Percentiles rank a stretch among this genome's conserved stretches.
Evolutionary conservation across 345 rosid species (phyloP).

Genomic region (Eucalyptus regnans): DNA sequence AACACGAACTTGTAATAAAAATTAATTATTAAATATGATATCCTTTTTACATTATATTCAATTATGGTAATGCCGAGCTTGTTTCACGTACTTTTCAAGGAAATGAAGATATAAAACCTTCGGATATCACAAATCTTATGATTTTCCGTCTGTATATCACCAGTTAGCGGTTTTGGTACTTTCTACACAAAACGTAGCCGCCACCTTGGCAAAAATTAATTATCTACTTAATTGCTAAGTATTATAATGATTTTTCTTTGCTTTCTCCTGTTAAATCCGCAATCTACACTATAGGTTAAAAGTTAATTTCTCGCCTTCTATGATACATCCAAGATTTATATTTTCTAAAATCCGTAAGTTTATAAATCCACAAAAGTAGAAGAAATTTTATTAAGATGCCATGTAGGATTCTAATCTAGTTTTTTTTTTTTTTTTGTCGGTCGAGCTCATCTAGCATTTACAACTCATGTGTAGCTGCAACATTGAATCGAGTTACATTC

Average conservation of each 20-base stretch:
- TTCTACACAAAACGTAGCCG: not conserved
- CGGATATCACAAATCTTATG: not conserved
- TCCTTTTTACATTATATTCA: not conserved
- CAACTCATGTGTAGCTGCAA: not conserved
- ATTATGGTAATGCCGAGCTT: not conserved
- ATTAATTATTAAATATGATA: not conserved
- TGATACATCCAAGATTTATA: not conserved
- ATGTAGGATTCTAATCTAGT: not conserved
- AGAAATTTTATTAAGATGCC: not conserved
- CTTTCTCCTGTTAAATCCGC: not conserved
- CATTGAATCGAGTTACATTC: too few species aligned
- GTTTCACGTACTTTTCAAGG: not conserved
- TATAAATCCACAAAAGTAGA: not conserved
- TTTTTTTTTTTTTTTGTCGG: too few species aligned
- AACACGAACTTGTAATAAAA: not conserved
- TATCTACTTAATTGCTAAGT: not conserved
- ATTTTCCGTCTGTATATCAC: not conserved
- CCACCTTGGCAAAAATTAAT: not conserved
- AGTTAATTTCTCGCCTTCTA: not conserved
- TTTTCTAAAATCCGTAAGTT: not conserved
- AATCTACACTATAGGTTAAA: not conserved
- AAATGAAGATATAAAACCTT: not conserved
- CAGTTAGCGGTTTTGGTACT: not conserved
- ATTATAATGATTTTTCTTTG: not conserved
- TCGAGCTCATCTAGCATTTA: too few species aligned